Conservation (phyloP, 169 alveolate species). For the Plasmodium gaboni region DNA sequence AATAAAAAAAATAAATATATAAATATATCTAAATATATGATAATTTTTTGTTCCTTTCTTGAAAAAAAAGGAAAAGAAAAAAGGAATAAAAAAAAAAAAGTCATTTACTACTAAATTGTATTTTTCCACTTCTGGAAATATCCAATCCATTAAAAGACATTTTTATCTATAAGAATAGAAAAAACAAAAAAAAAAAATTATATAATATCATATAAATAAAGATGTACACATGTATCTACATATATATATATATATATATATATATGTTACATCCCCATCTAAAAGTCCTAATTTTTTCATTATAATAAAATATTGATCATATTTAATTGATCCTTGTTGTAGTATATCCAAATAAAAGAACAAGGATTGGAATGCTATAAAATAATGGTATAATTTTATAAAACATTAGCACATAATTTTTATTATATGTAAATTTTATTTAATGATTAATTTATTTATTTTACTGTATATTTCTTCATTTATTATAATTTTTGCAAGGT, state of each 20-base stretch:
- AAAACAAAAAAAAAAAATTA: too few species aligned
- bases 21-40: not conserved
- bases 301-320: conserved; percentile 35
- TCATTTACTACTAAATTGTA: conserved; percentile 51
- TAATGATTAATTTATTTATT: not conserved
- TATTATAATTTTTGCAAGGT: conserved; percentile 38
- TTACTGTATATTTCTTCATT: conserved; percentile 62
- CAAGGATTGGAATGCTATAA: not conserved
- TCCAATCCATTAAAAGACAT: conserved; percentile 55
- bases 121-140: conserved; percentile 28
- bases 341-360: conserved; percentile 45
- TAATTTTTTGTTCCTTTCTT: not conserved
- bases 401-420: too few species aligned
- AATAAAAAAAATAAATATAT: not conserved
- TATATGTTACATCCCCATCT: conserved; percentile 38
- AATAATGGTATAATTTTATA: too few species aligned
- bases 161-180: conserved; percentile 21
- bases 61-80: not conserved
- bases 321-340: conserved; percentile 67
- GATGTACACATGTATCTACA: too few species aligned
- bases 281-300: conserved; percentile 59
- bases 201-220: too few species aligned
- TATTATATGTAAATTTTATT: too few species aligned
- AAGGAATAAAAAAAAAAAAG: not conserved
- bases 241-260: not conserved